Base-by-base conservation (phyloP, 2,329 filamentous ascomycete genomes). In the Penicillium sp. region DNA sequence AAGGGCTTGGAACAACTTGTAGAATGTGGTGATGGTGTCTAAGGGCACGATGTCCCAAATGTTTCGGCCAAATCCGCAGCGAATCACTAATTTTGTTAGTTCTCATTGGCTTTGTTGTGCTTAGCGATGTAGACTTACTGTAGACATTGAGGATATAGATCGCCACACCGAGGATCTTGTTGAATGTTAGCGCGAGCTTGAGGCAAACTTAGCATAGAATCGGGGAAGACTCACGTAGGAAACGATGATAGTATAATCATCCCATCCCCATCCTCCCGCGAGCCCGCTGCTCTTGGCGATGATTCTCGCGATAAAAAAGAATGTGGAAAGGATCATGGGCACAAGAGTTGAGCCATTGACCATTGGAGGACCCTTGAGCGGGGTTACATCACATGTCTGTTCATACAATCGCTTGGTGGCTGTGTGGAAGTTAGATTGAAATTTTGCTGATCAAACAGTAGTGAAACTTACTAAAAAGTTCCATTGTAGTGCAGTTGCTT, bases 241-340 rank as follows among this genome's bases (percentile, higher is more conserved):
- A 24, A 55, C 48, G 5, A 64, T 61, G 14, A 64, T 59, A 10
- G 60, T 62, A 38, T 58, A 63, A 42, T 64, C 58, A 49, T 64
- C 60, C 45, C 39, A 52, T 29, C 61, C 60, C 60, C 60, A 64
- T 16, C 56, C 60, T 4, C 58, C 60, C n/a, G 48, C 60, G 16
- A 64, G 58, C 11, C 52, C 54, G 5, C 27, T 42, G 16, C 34
- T 24, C 45, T 62, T 64, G 16, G 60, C 58, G 14, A 56, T 13
- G 1, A 64, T 54, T 44, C 61, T 56, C 2, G 40, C 24, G 8
- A 56, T 5, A 22, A 64, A 64, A 44, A 64, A 58, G 14, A 61
- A 47, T 5, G 56, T 49, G 1, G 56, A 58, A 27, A 64, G 43
- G 18, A 64, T 54, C 9, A 61, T 46, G 45, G 59, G 59, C 4